These are phyloP conservation scores for Saururus chinensis DNA, from an alignment of 164 flowering plant genomes.

Conservation along the genomic window DNA sequence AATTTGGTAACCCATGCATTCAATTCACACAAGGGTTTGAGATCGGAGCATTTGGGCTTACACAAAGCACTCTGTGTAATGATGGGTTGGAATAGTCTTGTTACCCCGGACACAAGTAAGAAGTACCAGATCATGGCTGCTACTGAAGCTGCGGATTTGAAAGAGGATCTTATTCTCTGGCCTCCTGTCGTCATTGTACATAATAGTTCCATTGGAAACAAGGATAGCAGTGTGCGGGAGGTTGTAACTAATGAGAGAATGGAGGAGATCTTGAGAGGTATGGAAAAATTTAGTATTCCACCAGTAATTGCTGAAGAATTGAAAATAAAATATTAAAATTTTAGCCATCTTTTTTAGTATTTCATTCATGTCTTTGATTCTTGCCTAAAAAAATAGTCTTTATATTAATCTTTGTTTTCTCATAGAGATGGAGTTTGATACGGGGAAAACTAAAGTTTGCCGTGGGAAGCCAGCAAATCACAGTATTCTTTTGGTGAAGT, in stretches of 20 bases:
- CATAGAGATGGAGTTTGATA: slow-evolving; percentile 49
- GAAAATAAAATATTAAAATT: too few species aligned
- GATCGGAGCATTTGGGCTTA: slow-evolving; percentile 62
- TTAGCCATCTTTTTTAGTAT: background rate
- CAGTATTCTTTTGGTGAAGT: slow-evolving; percentile 47
- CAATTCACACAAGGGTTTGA: slow-evolving; percentile 30
- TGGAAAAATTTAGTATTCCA: background rate
- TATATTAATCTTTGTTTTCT: background rate
- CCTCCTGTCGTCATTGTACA: slow-evolving; percentile 62
- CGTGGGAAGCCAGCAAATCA: slow-evolving; percentile 50
- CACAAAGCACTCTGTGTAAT: slow-evolving; percentile 62
- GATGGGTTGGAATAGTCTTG: slow-evolving; percentile 56
- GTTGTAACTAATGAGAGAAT: slow-evolving; percentile 32
- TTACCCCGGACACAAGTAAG: slow-evolving; percentile 20
- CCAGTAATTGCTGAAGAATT: too few species aligned
- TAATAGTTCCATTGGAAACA: slow-evolving; percentile 33
- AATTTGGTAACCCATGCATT: slow-evolving; percentile 47
- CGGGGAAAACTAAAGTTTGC: slow-evolving; percentile 29
- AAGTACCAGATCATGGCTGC: slow-evolving; percentile 21
- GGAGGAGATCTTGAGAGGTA: slow-evolving; percentile 42
- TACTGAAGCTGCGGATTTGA: slow-evolving; percentile 33
- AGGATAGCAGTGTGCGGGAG: slow-evolving; percentile 21
- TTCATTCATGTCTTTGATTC: too few species aligned
- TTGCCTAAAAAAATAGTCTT: too few species aligned
- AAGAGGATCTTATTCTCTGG: slow-evolving; percentile 67